Conservation (phyloP, 2,329 filamentous ascomycete species). For the Neofusicoccum ribis region DNA sequence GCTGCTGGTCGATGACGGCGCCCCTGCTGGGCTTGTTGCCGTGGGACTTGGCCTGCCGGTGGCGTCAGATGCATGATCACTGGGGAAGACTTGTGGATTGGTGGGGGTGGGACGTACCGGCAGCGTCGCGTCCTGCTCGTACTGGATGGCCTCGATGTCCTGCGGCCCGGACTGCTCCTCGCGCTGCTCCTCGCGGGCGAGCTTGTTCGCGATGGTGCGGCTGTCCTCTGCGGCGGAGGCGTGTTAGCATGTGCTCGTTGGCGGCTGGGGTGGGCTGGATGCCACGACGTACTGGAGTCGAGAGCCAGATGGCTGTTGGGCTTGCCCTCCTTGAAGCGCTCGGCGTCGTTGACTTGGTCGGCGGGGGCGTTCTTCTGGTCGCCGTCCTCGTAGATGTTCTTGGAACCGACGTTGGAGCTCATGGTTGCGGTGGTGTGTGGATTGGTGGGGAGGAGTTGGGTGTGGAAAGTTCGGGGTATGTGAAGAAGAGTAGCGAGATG, state of each 20-base stretch:
- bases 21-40: conserved; percentile 73
- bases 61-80: no score
- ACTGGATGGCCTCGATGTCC: conserved; percentile 37
- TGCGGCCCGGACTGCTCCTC: conserved; percentile 43
- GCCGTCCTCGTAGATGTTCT: conserved; percentile 69
- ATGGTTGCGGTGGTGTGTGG: conserved; percentile 31
- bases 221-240: conserved; percentile 60
- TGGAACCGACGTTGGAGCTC: conserved; percentile 68
- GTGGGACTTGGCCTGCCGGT: conserved; percentile 56
- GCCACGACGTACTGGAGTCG: conserved; percentile 65
- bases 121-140: conserved; percentile 61
- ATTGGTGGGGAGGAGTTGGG: background rate
- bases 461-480: background rate
- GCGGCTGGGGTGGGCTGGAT: background rate
- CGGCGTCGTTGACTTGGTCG: conserved; percentile 52
- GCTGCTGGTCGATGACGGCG: conserved; percentile 69
- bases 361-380: conserved; percentile 70
- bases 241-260: background rate
- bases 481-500: background rate
- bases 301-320: conserved; percentile 65
- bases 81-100: no score
- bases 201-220: conserved; percentile 69
- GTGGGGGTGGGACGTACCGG: conserved; percentile 30
- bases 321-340: conserved; percentile 72
- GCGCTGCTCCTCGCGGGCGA: conserved; percentile 62